These are phyloP conservation scores for Byssochlamys sp. DNA, from an alignment of 2,329 filamentous ascomycete species.

Conservation along the genomic window DNA sequence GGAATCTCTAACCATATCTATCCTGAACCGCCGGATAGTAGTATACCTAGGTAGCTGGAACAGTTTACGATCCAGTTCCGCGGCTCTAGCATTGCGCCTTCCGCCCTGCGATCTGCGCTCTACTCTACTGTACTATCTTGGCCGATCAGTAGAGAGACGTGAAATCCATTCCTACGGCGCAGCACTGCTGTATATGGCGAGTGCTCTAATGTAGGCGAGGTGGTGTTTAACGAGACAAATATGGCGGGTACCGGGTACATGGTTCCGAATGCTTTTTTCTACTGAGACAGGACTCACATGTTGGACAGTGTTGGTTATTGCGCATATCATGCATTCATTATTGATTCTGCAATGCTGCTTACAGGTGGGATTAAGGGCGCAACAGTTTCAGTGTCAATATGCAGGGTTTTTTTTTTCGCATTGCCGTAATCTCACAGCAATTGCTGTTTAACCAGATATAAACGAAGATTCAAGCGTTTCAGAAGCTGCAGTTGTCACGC, in stretches of 20 bases:
- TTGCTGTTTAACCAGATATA: neutral
- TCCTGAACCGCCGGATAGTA: neutral
- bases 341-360: neutral
- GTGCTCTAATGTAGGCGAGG: neutral
- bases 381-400: neutral
- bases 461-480: neutral
- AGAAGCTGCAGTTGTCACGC: neutral
- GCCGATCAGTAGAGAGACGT: neutral
- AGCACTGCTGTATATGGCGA: neutral
- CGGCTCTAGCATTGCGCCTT: neutral
- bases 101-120: neutral
- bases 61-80: neutral
- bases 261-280: neutral
- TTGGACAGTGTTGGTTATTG: too few species aligned
- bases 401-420: neutral
- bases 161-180: neutral
- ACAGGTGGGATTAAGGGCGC: neutral
- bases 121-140: neutral
- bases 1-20: neutral
- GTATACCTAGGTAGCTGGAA: neutral
- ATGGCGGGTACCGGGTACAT: neutral
- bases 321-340: neutral
- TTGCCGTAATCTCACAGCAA: neutral
- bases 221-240: neutral
- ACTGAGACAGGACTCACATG: neutral